Evolutionary conservation across 805 yeast genomes (phyloP), one percentile per base, ranked within the genome.

Genomic region (Candida endomychidarum): DNA sequence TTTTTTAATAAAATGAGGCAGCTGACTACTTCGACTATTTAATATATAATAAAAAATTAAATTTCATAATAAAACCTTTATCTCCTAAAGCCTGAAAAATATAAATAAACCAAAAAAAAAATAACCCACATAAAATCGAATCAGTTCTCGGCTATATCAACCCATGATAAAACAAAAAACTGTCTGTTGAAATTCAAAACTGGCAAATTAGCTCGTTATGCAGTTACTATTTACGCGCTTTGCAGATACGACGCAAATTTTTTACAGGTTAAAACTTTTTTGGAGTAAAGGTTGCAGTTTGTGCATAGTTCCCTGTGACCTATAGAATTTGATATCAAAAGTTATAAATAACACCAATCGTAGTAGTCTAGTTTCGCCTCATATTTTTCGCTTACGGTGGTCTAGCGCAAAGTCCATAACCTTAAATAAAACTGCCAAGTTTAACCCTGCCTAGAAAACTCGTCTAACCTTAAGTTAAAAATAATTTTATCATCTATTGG

Each of bases 51-150:
- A 20, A 27, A 15, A 27, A 16, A 27, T 10, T 27, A 15, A 32
- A 32, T 22, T 32, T 32, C 26, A 32, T 32, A 32, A 32, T 22
- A 32, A 32, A 32, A 29, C 35, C 18, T 10, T 22, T 32, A 21
- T 14, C 35, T 32, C 26, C 35, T 32, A 22, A 32, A 32, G n/a
- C 27, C 17, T 32, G 35, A 6, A 21, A 32, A 32, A 32, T 16
- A 20, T 21, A 32, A 21, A 29, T 10, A 29, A 29, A 18, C 23
- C 10, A 29, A 18, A 18, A 29, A 18, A 29, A 29, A 29, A 29
- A 23, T 23, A n/a, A n/a, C 26, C 8, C 12, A 11, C 26, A 23
- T 23, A 23, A 29, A 27, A 29, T 29, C 23, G 23, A 29, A 29
- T 18, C 23, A 22, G 20, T 21, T 21, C 18, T 32, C 35, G 35